These are phyloP conservation scores for Aspergillus hortae DNA, from an alignment of 2,329 filamentous ascomycete species.

Conservation along the genomic window DNA sequence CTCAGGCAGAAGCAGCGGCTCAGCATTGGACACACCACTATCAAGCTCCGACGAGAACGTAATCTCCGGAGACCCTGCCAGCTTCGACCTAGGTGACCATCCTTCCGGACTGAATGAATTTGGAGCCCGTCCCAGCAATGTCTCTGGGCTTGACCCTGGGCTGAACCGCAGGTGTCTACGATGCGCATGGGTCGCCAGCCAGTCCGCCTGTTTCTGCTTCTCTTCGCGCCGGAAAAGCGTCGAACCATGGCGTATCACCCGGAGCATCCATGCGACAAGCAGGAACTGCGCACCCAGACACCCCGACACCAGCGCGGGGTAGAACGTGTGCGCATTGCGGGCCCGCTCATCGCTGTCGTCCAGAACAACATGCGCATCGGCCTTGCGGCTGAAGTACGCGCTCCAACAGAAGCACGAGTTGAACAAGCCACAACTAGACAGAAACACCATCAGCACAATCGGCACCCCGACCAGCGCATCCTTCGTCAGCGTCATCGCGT, in stretches of 20 bases:
- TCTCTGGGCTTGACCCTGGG: background rate
- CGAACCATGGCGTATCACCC: background rate
- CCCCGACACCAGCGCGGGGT: background rate
- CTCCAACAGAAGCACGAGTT: background rate
- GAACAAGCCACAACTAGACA: background rate
- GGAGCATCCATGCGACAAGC: background rate
- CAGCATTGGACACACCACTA: background rate
- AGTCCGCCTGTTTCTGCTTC: background rate
- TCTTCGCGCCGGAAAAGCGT: background rate
- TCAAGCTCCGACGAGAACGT: background rate
- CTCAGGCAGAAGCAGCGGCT: background rate
- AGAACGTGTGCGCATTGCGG: background rate
- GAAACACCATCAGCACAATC: background rate
- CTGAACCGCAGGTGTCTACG: background rate
- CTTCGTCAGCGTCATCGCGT: background rate
- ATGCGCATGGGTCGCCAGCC: background rate
- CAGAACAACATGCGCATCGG: background rate
- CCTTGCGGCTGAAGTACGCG: background rate
- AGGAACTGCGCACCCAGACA: background rate
- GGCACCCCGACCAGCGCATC: background rate
- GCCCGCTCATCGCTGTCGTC: background rate
- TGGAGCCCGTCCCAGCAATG: background rate
- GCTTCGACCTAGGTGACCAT: background rate
- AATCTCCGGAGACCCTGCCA: background rate
- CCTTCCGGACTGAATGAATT: too few species aligned